Conservation (phyloP, 345 rosid genomes). For the Camelina laxa region DNA sequence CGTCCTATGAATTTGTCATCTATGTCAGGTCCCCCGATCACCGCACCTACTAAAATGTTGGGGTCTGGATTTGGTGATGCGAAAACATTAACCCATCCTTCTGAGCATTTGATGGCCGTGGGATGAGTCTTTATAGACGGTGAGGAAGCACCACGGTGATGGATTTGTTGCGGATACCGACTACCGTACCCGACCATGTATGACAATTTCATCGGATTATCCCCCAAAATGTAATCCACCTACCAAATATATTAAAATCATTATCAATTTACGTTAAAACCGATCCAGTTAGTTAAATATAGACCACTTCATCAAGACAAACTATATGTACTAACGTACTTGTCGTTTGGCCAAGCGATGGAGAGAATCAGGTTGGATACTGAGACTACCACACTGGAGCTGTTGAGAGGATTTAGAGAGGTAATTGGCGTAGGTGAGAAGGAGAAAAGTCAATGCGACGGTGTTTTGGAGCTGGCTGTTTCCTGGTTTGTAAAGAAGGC, state of each 20-base stretch:
- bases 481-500: slow-evolving; percentile 82
- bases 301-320: too few relatives aligned
- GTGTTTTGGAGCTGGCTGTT: slow-evolving; percentile 87
- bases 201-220: slow-evolving; percentile 76
- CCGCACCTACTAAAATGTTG: slow-evolving; percentile 71
- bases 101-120: slow-evolving; percentile 53
- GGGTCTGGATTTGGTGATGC: slow-evolving; percentile 66
- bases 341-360: slow-evolving; percentile 75
- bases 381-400: slow-evolving; percentile 57
- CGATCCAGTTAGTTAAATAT: neutral
- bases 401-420: slow-evolving; percentile 68
- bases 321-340: slow-evolving; percentile 10
- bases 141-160: slow-evolving; percentile 77
- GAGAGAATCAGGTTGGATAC: slow-evolving; percentile 53
- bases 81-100: slow-evolving; percentile 61
- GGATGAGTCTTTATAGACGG: slow-evolving; percentile 69
- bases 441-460: slow-evolving; percentile 75
- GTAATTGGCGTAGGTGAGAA: slow-evolving; percentile 79
- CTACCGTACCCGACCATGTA: slow-evolving; percentile 87
- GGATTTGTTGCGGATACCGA: slow-evolving; percentile 69
- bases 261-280: neutral
- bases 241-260: neutral
- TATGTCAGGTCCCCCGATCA: slow-evolving; percentile 76
- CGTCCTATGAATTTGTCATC: slow-evolving; percentile 66
- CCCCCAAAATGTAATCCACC: slow-evolving; percentile 81